phyloP scores from a whole-genome alignment of 345 rosid species.

The Abelmoschus esculentus region DNA sequence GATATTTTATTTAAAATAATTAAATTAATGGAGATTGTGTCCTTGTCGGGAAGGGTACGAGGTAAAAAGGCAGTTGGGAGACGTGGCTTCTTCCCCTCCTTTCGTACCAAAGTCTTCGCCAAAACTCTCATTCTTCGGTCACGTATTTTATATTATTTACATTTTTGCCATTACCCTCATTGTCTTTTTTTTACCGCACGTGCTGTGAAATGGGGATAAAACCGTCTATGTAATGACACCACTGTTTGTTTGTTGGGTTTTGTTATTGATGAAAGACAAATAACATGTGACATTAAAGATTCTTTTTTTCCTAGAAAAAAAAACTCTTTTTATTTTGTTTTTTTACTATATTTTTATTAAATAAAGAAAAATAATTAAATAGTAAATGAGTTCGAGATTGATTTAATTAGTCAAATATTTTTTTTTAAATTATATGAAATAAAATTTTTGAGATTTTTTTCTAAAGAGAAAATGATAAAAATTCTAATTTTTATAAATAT shows the following conservation, averaged over 20 bases:
- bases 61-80: neutral
- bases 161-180: neutral
- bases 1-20: too few species aligned
- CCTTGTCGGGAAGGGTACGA: constrained; percentile 9
- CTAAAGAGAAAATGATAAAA: too few species aligned
- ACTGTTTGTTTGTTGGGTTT: constrained; percentile 3
- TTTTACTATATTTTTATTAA: neutral
- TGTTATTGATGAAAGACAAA: neutral
- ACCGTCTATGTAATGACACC: neutral
- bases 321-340: neutral
- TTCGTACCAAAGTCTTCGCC: neutral
- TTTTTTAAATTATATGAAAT: too few species aligned
- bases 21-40: neutral
- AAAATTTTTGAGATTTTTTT: too few species aligned
- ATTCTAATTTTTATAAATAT: too few species aligned
- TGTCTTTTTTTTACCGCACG: neutral
- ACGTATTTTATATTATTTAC: neutral
- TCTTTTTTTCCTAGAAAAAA: neutral
- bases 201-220: neutral
- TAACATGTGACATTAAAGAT: neutral
- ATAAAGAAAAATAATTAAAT: too few species aligned
- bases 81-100: constrained; percentile 9
- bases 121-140: neutral
- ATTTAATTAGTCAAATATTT: too few species aligned
- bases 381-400: too few species aligned